phyloP scores from a whole-genome alignment of 805 yeast species.

The Kodamaea kakaduensis region DNA sequence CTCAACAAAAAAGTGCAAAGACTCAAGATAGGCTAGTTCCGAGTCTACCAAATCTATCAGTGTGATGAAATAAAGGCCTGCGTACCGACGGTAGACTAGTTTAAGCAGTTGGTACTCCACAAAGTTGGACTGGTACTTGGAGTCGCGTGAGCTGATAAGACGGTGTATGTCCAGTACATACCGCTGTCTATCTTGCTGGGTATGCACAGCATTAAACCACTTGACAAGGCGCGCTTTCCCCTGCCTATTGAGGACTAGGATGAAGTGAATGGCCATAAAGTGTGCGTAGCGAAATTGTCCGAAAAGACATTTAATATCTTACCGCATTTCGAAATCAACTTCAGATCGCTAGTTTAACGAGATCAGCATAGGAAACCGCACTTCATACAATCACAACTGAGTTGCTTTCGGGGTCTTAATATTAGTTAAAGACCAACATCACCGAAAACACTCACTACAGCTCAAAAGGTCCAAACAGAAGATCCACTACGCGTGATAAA shows the following conservation, averaged over 20 bases:
- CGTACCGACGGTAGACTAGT: conserved; percentile 83
- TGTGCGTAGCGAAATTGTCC: background rate
- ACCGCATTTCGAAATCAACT: no score
- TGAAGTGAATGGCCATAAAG: conserved; percentile 71
- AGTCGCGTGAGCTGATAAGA: conserved; percentile 76
- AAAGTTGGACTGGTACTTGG: conserved; percentile 76
- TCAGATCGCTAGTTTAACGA: no score
- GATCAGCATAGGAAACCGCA: no score
- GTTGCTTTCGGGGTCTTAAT: no score
- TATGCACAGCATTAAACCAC: conserved; percentile 52
- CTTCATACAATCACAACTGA: no score
- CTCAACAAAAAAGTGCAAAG: conserved; percentile 85
- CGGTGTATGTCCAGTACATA: conserved; percentile 67
- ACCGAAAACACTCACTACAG: no score
- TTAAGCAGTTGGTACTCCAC: conserved; percentile 59
- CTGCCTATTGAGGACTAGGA: conserved; percentile 83
- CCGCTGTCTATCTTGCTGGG: conserved; percentile 27
- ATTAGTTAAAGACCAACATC: background rate
- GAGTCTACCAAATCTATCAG: conserved; percentile 78
- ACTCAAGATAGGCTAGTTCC: conserved; percentile 77
- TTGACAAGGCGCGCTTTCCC: conserved; percentile 87
- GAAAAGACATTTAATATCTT: no score
- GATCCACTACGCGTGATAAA: no score
- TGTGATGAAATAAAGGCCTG: conserved; percentile 85
- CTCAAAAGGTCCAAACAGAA: no score